Base-by-base conservation (phyloP, 371 early-diverging fungal genomes). In the Phascolomyces articulosus region DNA sequence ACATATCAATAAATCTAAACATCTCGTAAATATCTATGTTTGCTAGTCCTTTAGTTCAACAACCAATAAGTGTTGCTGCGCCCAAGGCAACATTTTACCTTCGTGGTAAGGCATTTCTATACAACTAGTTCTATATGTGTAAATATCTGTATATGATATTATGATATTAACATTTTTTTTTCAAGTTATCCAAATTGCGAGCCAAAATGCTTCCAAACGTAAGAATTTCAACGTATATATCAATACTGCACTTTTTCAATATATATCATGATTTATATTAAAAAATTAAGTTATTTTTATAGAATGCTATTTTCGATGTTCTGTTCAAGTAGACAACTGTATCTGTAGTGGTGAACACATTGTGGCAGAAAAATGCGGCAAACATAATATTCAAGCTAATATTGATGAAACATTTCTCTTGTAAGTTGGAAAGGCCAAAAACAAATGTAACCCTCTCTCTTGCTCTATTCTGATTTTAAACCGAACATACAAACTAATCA, bases 331-430 rank as follows among this genome's bases (percentile, higher is more conserved):
- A 18, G 66, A 74, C 20, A 54, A 77, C 29, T 67, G 77, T 15
- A 24, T 77, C 0, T 74, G 75, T 51, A 57, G 56, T n/a, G 75
- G 79, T 11, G 65, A 62, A 2, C 67, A 57, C 55, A 59, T 56
- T 11, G 27, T 55, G 8, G 75, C 74, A 20, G 70, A 69, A 55
- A 75, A 71, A 63, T 75, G 71, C 29, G 82, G 82, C 24, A 82
- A 82, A 63, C 49, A 69, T 48, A 75, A 68, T 13, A 66, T 71
- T 8, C 72, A 74, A 66, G 74, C 79, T 16, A 72, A 72, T 40
- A 48, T 82, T 20, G 77, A 82, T 56, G 79, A 82, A 53, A 77
- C 72, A 0, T 82, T 72, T 58, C 49, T 79, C 23, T 68, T 79
- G 82, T 63, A 74, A 75, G 70, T 56, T 18, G n/a, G n/a, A n/a